Conservation (phyloP, 768 basidiomycete species). For the Pulveroboletus sp. region DNA sequence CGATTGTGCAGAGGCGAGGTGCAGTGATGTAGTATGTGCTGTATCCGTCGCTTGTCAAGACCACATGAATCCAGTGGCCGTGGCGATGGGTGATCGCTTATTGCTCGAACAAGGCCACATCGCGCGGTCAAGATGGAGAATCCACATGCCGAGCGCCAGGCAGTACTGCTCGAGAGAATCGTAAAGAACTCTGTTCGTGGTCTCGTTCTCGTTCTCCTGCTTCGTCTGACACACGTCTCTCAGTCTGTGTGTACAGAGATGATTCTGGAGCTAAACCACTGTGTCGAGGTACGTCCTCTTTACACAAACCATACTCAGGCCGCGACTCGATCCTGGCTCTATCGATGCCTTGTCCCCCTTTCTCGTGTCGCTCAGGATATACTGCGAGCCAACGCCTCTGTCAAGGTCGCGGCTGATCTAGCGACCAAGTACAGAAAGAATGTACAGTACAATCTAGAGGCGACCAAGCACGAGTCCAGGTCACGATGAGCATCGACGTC, state of each 20-base stretch:
- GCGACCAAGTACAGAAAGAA: constrained; percentile 88
- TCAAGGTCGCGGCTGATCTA: constrained; percentile 78
- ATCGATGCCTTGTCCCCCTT: neutral
- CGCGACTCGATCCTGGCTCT: neutral
- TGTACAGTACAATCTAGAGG: constrained; percentile 87
- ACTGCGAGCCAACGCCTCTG: constrained; percentile 67
- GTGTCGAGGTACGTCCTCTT: constrained; percentile 59
- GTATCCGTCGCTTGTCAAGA: neutral
- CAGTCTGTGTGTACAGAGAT: constrained; percentile 93
- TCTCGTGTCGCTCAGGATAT: constrained; percentile 53
- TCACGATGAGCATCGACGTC: neutral
- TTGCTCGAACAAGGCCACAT: no score
- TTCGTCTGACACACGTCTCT: neutral
- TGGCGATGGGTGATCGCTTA: no score
- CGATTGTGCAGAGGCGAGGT: neutral
- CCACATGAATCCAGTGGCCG: neutral
- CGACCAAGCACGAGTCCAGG: constrained; percentile 41
- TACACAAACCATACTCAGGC: neutral
- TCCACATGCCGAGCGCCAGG: constrained; percentile 90
- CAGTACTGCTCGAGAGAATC: constrained; percentile 84
- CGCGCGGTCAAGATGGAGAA: constrained; percentile 67
- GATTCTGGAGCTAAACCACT: constrained; percentile 83
- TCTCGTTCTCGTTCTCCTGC: neutral
- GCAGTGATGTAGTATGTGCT: neutral
- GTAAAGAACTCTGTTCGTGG: constrained; percentile 77